These are phyloP conservation scores for Rhizophlyctis rosea DNA, from an alignment of 192 early-diverging fungal genomes.

Conservation along the genomic window DNA sequence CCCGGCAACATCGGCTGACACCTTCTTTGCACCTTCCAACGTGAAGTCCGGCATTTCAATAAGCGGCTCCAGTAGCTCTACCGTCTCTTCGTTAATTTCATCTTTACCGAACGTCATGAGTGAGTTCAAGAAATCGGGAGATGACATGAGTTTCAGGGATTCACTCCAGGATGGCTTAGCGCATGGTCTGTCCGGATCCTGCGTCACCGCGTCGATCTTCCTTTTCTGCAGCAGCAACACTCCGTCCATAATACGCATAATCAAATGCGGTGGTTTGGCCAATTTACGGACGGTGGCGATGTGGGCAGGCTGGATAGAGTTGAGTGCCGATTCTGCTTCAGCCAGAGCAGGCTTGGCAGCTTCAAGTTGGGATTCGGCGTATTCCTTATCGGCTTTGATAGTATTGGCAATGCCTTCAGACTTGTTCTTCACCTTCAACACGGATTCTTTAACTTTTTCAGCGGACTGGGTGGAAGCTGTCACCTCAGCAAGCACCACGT, in stretches of 20 bases:
- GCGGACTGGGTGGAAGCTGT: slow-evolving; percentile 54
- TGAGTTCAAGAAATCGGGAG: slow-evolving; percentile 56
- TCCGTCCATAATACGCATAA: slow-evolving; percentile 69
- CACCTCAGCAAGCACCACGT: slow-evolving; percentile 57
- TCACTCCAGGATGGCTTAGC: slow-evolving; percentile 59
- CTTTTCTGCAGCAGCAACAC: slow-evolving; percentile 57
- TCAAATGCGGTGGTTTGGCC: slow-evolving; percentile 62
- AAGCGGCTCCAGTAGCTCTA: slow-evolving; percentile 56
- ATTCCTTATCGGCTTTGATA: slow-evolving; percentile 59
- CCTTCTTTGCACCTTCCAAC: slow-evolving; percentile 66
- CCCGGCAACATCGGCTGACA: slow-evolving; percentile 65
- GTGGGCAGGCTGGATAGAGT: slow-evolving; percentile 65
- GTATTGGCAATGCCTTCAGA: slow-evolving; percentile 61
- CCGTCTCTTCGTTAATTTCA: slow-evolving; percentile 66
- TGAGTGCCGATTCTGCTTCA: slow-evolving; percentile 56
- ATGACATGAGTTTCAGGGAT: slow-evolving; percentile 60
- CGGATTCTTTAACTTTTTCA: slow-evolving; percentile 65
- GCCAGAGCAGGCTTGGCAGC: slow-evolving; percentile 63
- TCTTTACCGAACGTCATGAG: slow-evolving; percentile 59
- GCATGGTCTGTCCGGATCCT: slow-evolving; percentile 63
- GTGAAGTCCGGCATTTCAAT: slow-evolving; percentile 67
- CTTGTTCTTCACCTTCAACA: slow-evolving; percentile 62
- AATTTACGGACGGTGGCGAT: slow-evolving; percentile 64
- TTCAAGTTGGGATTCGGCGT: slow-evolving; percentile 57
- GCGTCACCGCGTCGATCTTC: slow-evolving; percentile 46